Conservation (phyloP, 345 rosid species). For the Corymbia maculata region DNA sequence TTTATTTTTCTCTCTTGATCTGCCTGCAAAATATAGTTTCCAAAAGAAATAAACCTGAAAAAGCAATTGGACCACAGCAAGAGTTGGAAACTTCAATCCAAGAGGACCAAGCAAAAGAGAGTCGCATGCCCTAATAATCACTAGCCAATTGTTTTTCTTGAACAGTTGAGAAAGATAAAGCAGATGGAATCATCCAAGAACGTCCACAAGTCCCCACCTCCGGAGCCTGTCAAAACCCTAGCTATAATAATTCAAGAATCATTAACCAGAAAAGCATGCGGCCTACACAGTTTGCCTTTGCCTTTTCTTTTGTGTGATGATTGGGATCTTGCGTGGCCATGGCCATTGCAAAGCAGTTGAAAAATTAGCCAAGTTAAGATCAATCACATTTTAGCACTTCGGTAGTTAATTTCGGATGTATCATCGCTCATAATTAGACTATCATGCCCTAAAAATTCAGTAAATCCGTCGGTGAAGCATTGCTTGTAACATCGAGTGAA, state of each 20-base stretch:
- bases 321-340: not conserved
- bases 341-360: not conserved
- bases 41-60: not conserved
- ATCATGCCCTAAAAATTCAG: not conserved
- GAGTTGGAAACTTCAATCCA: not conserved
- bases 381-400: not conserved
- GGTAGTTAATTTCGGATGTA: not conserved
- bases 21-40: not conserved
- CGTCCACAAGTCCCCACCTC: not conserved
- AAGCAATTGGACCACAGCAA: not conserved
- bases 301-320: not conserved
- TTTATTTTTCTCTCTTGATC: not conserved
- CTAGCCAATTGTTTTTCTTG: not conserved
- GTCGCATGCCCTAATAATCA: not conserved
- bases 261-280: not conserved
- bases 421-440: not conserved
- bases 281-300: not conserved
- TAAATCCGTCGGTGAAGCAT: fast-evolving
- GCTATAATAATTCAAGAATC: not conserved
- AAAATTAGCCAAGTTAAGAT: not conserved
- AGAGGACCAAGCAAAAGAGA: not conserved
- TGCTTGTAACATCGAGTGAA: not conserved
- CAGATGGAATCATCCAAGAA: not conserved
- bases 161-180: not conserved
- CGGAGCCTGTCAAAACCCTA: not conserved